Evolutionary conservation across 139 green algal genomes (phyloP).

Genomic region (Tetraselmis chui): DNA sequence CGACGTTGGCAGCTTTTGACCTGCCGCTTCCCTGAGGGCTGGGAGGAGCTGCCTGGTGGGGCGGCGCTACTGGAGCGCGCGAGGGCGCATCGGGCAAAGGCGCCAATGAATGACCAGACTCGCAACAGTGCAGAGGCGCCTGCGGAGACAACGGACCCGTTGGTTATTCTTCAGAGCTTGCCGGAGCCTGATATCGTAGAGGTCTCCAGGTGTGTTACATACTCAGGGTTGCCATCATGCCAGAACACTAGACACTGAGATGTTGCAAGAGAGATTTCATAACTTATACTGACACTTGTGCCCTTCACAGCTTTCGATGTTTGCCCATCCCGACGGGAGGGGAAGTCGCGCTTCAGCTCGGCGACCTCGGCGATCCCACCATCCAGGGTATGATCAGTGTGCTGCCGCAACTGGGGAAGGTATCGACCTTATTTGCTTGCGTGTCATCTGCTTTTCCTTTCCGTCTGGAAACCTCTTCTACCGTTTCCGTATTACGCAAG

Average conservation of each 20-base stretch:
- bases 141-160: too few species aligned
- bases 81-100: background rate
- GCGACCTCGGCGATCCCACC: background rate
- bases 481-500: too few species aligned
- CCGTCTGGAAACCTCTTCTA: too few species aligned
- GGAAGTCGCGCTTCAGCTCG: background rate
- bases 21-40: background rate
- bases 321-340: background rate
- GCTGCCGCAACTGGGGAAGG: too few species aligned
- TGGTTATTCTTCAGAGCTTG: background rate
- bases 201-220: background rate
- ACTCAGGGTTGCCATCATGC: too few species aligned
- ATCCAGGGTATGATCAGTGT: background rate
- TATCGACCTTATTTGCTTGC: too few species aligned
- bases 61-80: background rate
- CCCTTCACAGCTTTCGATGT: background rate
- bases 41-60: background rate
- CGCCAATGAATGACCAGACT: background rate
- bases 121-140: background rate
- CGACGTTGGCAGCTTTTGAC: background rate
- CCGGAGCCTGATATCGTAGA: background rate
- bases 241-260: too few species aligned
- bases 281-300: too few species aligned
- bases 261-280: too few species aligned
- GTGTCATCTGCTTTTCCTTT: too few species aligned